Evolutionary conservation across 306 rosid genomes (phyloP).

Genomic region (Alnus rubra): DNA sequence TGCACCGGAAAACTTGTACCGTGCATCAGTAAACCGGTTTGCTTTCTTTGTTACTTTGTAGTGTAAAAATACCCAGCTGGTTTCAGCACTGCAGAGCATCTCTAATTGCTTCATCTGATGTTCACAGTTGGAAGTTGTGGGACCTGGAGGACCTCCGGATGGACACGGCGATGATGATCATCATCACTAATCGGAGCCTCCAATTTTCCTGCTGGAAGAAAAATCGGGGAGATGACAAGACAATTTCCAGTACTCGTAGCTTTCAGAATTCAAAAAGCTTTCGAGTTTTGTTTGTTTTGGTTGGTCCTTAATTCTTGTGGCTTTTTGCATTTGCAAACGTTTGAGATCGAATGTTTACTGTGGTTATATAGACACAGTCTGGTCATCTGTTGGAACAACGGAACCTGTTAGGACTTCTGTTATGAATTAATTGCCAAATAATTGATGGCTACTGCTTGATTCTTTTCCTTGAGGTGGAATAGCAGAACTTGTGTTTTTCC

Average conservation of each 20-base stretch:
- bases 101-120: constrained; percentile 30
- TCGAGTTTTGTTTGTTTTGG: constrained; percentile 39
- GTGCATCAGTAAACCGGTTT: too few species aligned
- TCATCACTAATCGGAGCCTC: constrained; percentile 55
- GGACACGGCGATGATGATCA: constrained; percentile 59
- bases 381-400: constrained; percentile 41
- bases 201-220: constrained; percentile 54
- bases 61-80: background rate
- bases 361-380: constrained; percentile 46
- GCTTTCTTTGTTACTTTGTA: too few species aligned
- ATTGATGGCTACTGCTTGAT: constrained; percentile 50
- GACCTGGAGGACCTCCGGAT: constrained; percentile 93
- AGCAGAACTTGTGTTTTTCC: constrained; percentile 7
- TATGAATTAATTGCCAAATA: constrained; percentile 48
- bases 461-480: constrained; percentile 35
- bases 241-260: constrained; percentile 43
- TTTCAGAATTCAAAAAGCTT: constrained; percentile 43
- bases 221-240: constrained; percentile 40
- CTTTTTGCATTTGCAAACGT: constrained; percentile 40
- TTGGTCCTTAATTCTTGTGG: constrained; percentile 36
- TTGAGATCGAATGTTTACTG: constrained; percentile 38
- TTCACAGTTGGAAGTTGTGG: constrained; percentile 90
- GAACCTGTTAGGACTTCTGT: constrained; percentile 35
- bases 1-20: background rate
- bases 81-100: background rate